Evolutionary conservation across 352 stramenopile species (phyloP), one percentile per base, ranked within the genome.

Genomic region (Achlya hypogyna): DNA sequence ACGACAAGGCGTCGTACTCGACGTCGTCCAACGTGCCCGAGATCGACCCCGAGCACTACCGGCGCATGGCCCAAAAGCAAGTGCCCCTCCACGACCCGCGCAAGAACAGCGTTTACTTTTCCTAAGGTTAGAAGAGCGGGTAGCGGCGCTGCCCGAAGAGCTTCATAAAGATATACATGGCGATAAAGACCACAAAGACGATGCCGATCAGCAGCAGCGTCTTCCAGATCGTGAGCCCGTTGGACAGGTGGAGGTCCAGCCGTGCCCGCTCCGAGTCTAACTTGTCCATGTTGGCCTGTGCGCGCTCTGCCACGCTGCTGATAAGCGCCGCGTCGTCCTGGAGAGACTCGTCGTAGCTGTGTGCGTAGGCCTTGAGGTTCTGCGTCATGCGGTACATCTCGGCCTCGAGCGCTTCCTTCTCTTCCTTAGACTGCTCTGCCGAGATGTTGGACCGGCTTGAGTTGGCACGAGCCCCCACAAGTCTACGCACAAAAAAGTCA

Each of bases 1-100:
- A 91, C 69, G 74, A 87, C 62, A 82, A 76, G 51, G 53, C 84
- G 0, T 75, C 88, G 35, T 91, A 93, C 74, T 72, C 65, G 28
- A 90, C 82, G 32, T 87, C 79, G n/a, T 89, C 78, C 54, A 77
- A 91, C 56, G 86, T 82, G 40, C 38, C 60, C 12, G 28, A n/a
- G 38, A 59, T 67, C 38, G 29, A 49, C 20, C 27, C 60, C 16
- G 60, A 67, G 22, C 18, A 29, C 10, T 67, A 67, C 28, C 60
- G 42, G 22, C 28, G 59, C 16, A 35, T 35, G 14, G 31, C 60
- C 6, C 56, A 67, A 45, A 67, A 67, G 31, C 60, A 58, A 20
- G 38, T 49, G 60, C 60, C 60, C 22, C 27, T 60, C n/a, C 43
- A 67, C 32, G 60, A 67, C 27, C 60, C 60, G 28, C 51, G 51